A percentile compares a stretch with the other conserved stretches of the same genome.
phyloP scores from a whole-genome alignment of 148 eudicot genomes.

The Chenopodium berlandieri region DNA sequence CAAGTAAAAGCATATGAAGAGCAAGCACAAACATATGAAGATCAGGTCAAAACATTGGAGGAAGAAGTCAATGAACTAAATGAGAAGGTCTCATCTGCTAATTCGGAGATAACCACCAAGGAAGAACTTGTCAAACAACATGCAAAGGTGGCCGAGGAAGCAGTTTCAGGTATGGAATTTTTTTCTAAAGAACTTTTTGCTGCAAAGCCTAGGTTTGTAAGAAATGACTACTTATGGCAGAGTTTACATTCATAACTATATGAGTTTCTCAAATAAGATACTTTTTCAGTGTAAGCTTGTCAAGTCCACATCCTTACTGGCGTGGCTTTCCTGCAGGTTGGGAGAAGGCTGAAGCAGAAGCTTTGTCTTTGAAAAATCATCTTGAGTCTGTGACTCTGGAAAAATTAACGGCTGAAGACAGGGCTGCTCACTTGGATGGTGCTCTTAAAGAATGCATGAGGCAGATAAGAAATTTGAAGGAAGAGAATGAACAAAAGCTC shows the following conservation, averaged over 20 bases:
- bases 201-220: neutral
- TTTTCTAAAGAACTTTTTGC: neutral
- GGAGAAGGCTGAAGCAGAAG: conserved; percentile 99
- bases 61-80: conserved; percentile 61
- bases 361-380: conserved; percentile 74
- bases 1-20: conserved; percentile 41
- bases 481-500: conserved; percentile 76
- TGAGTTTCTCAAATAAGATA: neutral
- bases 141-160: conserved; percentile 97
- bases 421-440: conserved; percentile 85
- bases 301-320: neutral
- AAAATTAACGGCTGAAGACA: conserved; percentile 88
- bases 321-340: conserved; percentile 56
- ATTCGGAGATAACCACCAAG: conserved; percentile 70
- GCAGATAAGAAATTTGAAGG: conserved; percentile 85
- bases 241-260: neutral
- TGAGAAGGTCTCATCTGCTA: conserved; percentile 67
- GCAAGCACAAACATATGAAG: conserved; percentile 58
- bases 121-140: conserved; percentile 92
- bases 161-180: conserved; percentile 70
- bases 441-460: conserved; percentile 98
- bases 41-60: conserved; percentile 60
- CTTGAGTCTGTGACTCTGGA: conserved; percentile 87
- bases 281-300: neutral
- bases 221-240: neutral